Evolutionary conservation across 192 early-diverging fungal species (phyloP), one percentile per base, ranked within the genome.

Genomic region (Gorgonomyces haynaldii): DNA sequence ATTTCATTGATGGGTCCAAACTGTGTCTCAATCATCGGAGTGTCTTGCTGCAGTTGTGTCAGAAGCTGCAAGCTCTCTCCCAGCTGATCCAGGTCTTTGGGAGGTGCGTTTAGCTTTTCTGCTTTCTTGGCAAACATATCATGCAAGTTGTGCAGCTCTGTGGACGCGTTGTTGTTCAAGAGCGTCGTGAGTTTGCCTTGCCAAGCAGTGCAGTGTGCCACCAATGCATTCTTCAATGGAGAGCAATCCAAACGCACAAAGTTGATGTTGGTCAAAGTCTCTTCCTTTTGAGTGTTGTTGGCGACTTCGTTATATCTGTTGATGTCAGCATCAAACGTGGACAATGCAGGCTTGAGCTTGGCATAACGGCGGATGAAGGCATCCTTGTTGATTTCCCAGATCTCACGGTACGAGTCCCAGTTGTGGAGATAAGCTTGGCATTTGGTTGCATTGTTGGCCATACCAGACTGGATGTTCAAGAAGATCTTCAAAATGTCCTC

Each of bases 351-450:
- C 53, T 80, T 80, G 19, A 79, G 59, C 48, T 80, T 80, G 8
- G 77, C 77, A 40, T 80, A 80, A 7, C 77, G 60, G 3, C 77
- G 54, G 30, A 80, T 80, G 44, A 80, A 80, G 9, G 77, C 77
- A 46, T 80, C 77, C 37, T 80, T 80, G 61, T 78, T 80, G 57
- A 80, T 80, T 60, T 80, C 77, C 77, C 77, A 80, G 36, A 80
- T 80, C 45, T 80, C 77, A 17, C 76, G 58, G 55, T 80, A 80
- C 9, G 67, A 58, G 57, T 80, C 77, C 77, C 77, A 80, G 40
- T 80, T 77, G 10, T 63, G 57, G 13, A 80, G 56, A 53, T 80
- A 80, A 4, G 65, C 56, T 52, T 76, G 72, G 46, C 77, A 79
- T 40, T 67, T 76, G 6, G 46, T 38, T 0, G 75, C 76, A 47